Evolutionary conservation across 176 grass and related monocot genomes (phyloP).

Genomic region (Oryza glumipatula): DNA sequence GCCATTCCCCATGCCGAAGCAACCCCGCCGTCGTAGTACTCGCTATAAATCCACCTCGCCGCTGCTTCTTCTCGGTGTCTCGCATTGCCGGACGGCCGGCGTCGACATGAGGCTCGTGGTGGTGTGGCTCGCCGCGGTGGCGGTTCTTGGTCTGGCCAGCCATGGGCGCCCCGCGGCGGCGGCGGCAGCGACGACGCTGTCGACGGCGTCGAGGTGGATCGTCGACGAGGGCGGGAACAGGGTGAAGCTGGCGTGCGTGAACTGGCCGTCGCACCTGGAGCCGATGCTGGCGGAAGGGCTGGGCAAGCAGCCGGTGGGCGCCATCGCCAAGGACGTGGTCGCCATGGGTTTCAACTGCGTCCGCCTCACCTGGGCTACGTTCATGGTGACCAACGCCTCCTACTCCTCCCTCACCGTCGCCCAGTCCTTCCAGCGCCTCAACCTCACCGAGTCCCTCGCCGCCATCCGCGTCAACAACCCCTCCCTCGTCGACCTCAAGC

Average conservation of each 20-base stretch:
- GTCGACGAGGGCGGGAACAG: slow-evolving; percentile 60
- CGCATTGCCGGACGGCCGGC: background rate
- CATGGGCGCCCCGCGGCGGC: slow-evolving; percentile 22
- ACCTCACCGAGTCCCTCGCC: slow-evolving; percentile 61
- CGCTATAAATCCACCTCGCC: slow-evolving; percentile 41
- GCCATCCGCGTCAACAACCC: slow-evolving; percentile 64
- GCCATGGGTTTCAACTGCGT: slow-evolving; percentile 94
- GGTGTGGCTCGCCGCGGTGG: no score
- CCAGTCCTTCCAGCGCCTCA: slow-evolving; percentile 64
- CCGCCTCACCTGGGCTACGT: slow-evolving; percentile 79
- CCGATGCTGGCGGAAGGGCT: slow-evolving; percentile 81
- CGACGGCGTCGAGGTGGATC: slow-evolving; percentile 79
- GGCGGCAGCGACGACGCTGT: slow-evolving; percentile 20
- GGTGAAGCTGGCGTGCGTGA: slow-evolving; percentile 93
- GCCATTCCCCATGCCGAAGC: slow-evolving; percentile 26
- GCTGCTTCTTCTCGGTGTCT: no score
- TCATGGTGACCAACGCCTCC: slow-evolving; percentile 68
- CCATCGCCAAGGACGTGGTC: slow-evolving; percentile 56
- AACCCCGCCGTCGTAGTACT: background rate
- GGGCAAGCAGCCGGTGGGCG: slow-evolving; percentile 57
- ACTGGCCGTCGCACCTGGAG: slow-evolving; percentile 92
- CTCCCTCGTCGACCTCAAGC: slow-evolving; percentile 61
- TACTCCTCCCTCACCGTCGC: slow-evolving; percentile 62
- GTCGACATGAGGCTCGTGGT: slow-evolving; percentile 40
- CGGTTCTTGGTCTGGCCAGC: background rate